phyloP scores from a whole-genome alignment of 2,329 filamentous ascomycete species.

The Pseudocercospora pini-densiflorae region DNA sequence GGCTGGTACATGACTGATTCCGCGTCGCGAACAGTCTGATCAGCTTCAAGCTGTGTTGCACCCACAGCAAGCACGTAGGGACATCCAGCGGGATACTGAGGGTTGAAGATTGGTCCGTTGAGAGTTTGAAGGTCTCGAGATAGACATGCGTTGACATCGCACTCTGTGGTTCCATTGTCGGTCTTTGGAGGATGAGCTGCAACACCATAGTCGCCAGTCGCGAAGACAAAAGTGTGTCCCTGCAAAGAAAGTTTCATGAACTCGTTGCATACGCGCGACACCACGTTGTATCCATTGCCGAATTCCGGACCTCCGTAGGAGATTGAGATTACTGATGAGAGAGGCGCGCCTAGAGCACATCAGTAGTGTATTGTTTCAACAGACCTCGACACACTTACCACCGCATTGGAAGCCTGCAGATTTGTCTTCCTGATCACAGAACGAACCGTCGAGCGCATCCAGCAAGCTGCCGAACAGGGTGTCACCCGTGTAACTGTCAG shows the following conservation, averaged over 20 bases:
- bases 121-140: constrained; percentile 5
- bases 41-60: constrained; percentile 46
- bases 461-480: constrained; percentile 48
- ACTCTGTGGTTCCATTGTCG: constrained; percentile 45
- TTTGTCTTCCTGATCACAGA: constrained; percentile 29
- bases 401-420: constrained; percentile 6
- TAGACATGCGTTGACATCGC: constrained; percentile 11
- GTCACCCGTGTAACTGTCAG: constrained; percentile 40
- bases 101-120: constrained; percentile 47
- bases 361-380: not conserved
- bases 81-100: constrained; percentile 52
- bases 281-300: constrained; percentile 52
- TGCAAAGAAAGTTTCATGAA: constrained; percentile 61
- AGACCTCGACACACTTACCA: not conserved
- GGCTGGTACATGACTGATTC: constrained; percentile 23
- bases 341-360: not conserved
- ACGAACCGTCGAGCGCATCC: constrained; percentile 52
- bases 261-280: constrained; percentile 56
- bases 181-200: constrained; percentile 29
- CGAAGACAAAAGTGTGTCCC: constrained; percentile 56
- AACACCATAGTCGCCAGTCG: constrained; percentile 50
- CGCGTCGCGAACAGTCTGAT: constrained; percentile 35
- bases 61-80: constrained; percentile 58
- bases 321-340: constrained; percentile 45
- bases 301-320: constrained; percentile 54